Percentiles rank a stretch among this genome's conserved stretches.
phyloP scores from a whole-genome alignment of 177 flowering plant species.

The Vitis hybrid region DNA sequence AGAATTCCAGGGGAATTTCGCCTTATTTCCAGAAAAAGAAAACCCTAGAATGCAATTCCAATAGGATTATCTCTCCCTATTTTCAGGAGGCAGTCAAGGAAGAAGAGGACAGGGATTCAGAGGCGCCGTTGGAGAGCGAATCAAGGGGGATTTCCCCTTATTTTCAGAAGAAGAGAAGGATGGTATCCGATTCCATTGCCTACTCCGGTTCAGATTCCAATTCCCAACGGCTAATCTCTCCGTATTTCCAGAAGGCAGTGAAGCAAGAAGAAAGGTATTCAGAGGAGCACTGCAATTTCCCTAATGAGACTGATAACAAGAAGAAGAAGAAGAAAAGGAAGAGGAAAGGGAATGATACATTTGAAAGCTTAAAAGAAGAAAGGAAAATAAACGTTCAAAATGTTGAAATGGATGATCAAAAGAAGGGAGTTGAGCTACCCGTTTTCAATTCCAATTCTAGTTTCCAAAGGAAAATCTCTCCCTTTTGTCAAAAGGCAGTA shows the following conservation, averaged over 20 bases:
- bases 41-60: background rate
- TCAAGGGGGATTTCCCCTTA: conserved; percentile 23
- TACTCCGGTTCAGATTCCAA: too few relatives aligned
- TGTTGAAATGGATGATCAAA: too few relatives aligned
- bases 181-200: too few relatives aligned
- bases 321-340: background rate
- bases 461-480: background rate
- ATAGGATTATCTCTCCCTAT: conserved; percentile 9
- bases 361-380: too few relatives aligned
- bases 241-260: too few relatives aligned
- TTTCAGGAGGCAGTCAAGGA: conserved; percentile 3
- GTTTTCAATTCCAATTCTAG: too few relatives aligned
- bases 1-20: background rate
- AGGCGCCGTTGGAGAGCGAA: background rate
- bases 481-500: background rate
- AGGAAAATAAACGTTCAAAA: too few relatives aligned
- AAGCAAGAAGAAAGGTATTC: background rate
- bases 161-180: conserved; percentile 6
- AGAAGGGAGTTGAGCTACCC: too few relatives aligned
- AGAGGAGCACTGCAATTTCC: background rate
- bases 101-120: background rate
- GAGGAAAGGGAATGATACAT: background rate
- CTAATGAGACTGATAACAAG: background rate
- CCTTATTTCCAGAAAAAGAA: conserved; percentile 2
- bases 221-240: too few relatives aligned